Conservation (phyloP, 2,329 filamentous ascomycete species). For the Diaporthe ilicicola region DNA sequence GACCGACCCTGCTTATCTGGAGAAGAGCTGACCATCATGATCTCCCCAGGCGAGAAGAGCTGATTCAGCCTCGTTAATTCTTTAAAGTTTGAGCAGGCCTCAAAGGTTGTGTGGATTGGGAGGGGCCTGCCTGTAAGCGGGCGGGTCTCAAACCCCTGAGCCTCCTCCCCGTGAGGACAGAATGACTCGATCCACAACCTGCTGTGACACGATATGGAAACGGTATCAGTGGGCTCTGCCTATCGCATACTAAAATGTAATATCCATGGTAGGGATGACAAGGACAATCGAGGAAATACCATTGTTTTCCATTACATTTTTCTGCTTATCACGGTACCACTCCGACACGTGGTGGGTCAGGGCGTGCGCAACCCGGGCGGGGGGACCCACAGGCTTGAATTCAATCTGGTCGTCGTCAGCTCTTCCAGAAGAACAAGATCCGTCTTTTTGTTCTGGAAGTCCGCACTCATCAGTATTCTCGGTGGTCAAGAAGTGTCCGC, state of each 20-base stretch:
- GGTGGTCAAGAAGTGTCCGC: not conserved
- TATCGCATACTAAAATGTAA: too few species aligned
- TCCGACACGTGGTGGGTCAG: not conserved
- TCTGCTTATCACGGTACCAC: conserved; percentile 18
- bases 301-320: not conserved
- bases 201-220: not conserved
- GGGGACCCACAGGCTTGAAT: not conserved
- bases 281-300: not conserved
- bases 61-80: conserved; percentile 7
- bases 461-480: not conserved
- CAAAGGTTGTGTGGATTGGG: not conserved
- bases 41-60: not conserved
- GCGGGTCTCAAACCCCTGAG: not conserved
- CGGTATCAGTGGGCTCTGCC: conserved; percentile 1
- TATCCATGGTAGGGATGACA: not conserved
- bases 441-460: not conserved
- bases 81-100: not conserved
- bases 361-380: not conserved
- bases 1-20: conserved; percentile 3
- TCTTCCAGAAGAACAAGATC: not conserved
- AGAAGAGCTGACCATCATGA: not conserved
- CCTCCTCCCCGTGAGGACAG: conserved; percentile 13
- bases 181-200: conserved; percentile 14
- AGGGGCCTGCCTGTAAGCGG: not conserved
- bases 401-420: not conserved